Base-by-base conservation (phyloP, 2,329 filamentous ascomycete species). In the Ceratocystis variospora region DNA sequence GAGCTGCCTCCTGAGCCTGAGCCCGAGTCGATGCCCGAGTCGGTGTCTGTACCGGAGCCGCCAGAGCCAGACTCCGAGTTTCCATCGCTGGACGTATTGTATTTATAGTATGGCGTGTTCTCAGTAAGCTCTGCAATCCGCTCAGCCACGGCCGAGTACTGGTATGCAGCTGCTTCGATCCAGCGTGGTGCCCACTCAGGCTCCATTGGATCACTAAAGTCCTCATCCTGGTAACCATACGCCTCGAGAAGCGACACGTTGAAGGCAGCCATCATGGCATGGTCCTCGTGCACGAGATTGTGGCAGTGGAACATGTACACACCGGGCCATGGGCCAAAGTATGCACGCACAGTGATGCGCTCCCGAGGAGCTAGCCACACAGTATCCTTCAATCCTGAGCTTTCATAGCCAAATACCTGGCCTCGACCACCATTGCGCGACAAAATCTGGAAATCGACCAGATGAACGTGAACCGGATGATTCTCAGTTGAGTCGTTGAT, bases 381-480 rank as follows among this genome's bases (percentile, higher is more conserved):
- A 1, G 83, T 79, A 69, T 85, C 82, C 72, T 85, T 84, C 19
- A 83, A 76, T 0, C 80, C 82, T 0, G 76, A 78, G 1, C 75
- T 73, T 72, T 85, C 83, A 69, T 85, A 85, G 0, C 79, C 76
- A 68, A 76, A 70, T 3, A 84, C 77, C 8, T 66, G 66, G 12
- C 70, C 71, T 2, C 77, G 74, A 8, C 77, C 77, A 3, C 79
- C 79, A 0, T 71, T 77, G 19, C 82, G 79, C 6, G 74, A 75
- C 25, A 83, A 70, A 45, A 85, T 75, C 66, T 80, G 78, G 72
- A 85, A 81, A 70, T 84, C 82, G 61, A 86, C 78, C 1, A 85
- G 75, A 70, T 85, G 83, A 61, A 85, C 78, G 71, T 85, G 83
- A 41, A 80, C 74, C 0, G 81, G 82, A 69, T 84, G 82, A 1